A percentile compares a stretch with the other conserved stretches of the same genome.
phyloP scores from a whole-genome alignment of 1,284 basidiomycete genomes.

The Dichomitus squalens region DNA sequence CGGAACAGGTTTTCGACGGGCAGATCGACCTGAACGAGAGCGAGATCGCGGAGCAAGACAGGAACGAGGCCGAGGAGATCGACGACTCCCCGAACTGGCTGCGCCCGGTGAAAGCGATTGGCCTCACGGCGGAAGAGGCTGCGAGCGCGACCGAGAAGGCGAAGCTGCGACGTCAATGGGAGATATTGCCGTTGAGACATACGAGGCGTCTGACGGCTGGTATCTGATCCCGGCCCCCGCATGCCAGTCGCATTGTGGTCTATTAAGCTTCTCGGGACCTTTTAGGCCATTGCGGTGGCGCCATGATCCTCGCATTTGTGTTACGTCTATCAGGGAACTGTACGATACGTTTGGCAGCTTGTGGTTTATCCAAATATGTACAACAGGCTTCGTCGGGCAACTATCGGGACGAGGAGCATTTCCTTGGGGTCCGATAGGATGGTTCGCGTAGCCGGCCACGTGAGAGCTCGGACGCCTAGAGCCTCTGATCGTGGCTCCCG shows the following conservation, averaged over 20 bases:
- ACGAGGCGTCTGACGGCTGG: slow-evolving; percentile 27
- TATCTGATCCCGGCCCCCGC: neutral
- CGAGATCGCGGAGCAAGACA: slow-evolving; percentile 75
- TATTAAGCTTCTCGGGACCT: neutral
- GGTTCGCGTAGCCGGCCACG: neutral
- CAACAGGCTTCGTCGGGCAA: too few relatives aligned
- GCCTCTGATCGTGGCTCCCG: too few relatives aligned
- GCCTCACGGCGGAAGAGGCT: slow-evolving; percentile 35
- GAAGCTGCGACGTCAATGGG: slow-evolving; percentile 40
- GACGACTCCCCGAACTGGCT: slow-evolving; percentile 65
- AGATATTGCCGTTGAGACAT: slow-evolving; percentile 39
- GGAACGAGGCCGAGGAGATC: slow-evolving; percentile 72
- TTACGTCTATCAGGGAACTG: neutral
- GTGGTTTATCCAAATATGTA: too few relatives aligned
- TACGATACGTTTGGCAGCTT: too few relatives aligned
- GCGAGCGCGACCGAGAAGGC: slow-evolving; percentile 32
- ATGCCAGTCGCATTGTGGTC: neutral
- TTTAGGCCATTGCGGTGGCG: neutral
- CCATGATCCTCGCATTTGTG: neutral
- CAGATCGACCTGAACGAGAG: slow-evolving; percentile 74
- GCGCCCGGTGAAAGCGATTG: slow-evolving; percentile 46
- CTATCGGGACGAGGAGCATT: too few relatives aligned
- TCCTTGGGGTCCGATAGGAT: too few relatives aligned
- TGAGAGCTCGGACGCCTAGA: neutral
- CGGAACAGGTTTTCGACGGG: slow-evolving; percentile 63